A percentile compares a stretch with the other conserved stretches of the same genome.
phyloP scores from a whole-genome alignment of 2,329 filamentous ascomycete species.

The Zarea fungicola region DNA sequence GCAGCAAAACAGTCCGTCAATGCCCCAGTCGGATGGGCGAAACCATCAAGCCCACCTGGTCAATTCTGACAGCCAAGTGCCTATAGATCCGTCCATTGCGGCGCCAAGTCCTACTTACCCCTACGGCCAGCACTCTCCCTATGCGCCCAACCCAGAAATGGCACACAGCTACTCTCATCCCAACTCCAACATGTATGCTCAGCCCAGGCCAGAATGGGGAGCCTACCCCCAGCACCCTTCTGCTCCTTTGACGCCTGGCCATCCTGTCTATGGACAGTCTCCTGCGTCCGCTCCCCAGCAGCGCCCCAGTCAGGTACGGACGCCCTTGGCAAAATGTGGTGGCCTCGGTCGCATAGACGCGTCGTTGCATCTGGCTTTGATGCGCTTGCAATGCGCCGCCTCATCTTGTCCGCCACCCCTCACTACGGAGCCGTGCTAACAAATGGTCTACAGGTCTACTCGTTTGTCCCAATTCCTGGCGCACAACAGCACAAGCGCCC shows the following conservation, averaged over 20 bases:
- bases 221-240: conserved; percentile 55
- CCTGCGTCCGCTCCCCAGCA: conserved; percentile 51
- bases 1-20: conserved; percentile 96
- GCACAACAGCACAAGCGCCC: conserved; percentile 97
- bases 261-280: conserved; percentile 51
- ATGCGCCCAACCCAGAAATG: conserved; percentile 82
- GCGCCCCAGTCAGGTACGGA: conserved; percentile 58
- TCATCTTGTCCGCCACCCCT: background rate
- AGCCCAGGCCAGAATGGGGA: conserved; percentile 69
- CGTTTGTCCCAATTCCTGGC: conserved; percentile 94
- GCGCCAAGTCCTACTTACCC: conserved; percentile 88
- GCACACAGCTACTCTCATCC: conserved; percentile 65
- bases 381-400: conserved; percentile 5
- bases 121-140: conserved; percentile 79
- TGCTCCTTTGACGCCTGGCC: conserved; percentile 45
- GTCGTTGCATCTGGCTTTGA: too few species aligned
- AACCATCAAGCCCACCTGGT: conserved; percentile 71
- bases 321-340: too few species aligned
- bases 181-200: conserved; percentile 59
- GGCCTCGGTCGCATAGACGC: too few species aligned
- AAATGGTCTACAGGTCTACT: conserved; percentile 84
- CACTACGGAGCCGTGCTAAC: background rate
- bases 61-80: conserved; percentile 94
- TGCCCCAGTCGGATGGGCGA: conserved; percentile 76
- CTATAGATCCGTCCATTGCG: conserved; percentile 98